Evolutionary conservation across 306 rosid genomes (phyloP), one percentile per base, ranked within the genome.

Genomic region (Betula pendula): DNA sequence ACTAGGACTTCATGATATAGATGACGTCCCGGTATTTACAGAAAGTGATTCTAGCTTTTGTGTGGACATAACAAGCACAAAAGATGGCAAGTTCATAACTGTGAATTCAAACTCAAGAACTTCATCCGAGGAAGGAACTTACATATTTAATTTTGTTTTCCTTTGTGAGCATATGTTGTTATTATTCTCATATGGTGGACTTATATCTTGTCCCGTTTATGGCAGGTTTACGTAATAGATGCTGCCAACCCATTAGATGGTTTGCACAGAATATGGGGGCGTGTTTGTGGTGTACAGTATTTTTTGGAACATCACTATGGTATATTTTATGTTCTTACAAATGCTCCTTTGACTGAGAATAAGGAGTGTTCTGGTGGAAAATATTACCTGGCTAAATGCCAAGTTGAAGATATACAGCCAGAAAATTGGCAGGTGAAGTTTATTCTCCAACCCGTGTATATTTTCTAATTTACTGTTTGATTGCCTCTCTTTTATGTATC

Each of bases 51-150:
- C 98, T 81, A 81, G 86, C 79, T 92, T 89, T 83, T 95, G 98
- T 77, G 92, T 95, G 76, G 98, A 95, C 84, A 87, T 95, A 73
- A 88, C 98, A 63, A 90, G 90, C 87, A 92, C 98, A 51, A 95
- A 95, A 83, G 98, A 95, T 75, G 97, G 98, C 82, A 90, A 95
- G 91, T 92, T 95, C 82, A 82, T 95, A n/a, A 95, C 98, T 77
- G 94, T 92, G 83, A 92, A 95, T 89, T 90, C 97, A 82, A 95
- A 95, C 85, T 95, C 98, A 84, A 92, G 98, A 90, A 92, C 97
- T 87, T 95, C 98, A 83, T 95, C 97, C 40, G 97, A 95, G 98
- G 98, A 94, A 94, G 89, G 97, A 85, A 86, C 80, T 87, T 86
- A 77, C 53, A 70, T 68, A 14, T 58, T 69, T 81, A 19, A 68